Conservation (phyloP, 148 eudicot genomes). For the Nepenthes mirabilis region DNA sequence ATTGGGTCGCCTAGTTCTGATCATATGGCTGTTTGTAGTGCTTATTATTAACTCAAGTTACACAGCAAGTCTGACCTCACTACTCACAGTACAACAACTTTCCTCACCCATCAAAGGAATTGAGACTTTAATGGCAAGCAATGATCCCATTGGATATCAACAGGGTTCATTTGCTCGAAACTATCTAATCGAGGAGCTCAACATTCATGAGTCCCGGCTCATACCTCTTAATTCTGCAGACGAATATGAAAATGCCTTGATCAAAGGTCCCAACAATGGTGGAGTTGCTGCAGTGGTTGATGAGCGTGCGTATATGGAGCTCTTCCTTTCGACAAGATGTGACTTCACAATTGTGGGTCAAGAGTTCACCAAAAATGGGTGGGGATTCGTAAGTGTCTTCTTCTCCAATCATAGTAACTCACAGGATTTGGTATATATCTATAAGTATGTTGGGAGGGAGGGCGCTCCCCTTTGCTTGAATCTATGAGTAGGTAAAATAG, state of each 20-base stretch:
- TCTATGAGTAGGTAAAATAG: no score
- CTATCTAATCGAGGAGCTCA: slow-evolving; percentile 36
- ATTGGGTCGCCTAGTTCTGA: slow-evolving; percentile 57
- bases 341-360: slow-evolving; percentile 58
- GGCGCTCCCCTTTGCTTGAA: no score
- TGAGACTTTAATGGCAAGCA: slow-evolving; percentile 26
- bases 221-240: slow-evolving; percentile 39
- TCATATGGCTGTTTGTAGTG: slow-evolving; percentile 66
- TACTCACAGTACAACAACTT: slow-evolving; percentile 60
- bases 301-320: slow-evolving; percentile 47
- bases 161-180: slow-evolving; percentile 48
- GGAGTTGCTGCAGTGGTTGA: slow-evolving; percentile 72
- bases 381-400: slow-evolving; percentile 69
- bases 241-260: slow-evolving; percentile 31
- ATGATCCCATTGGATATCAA: slow-evolving; percentile 56
- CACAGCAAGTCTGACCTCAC: slow-evolving; percentile 71
- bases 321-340: slow-evolving; percentile 63
- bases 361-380: slow-evolving; percentile 60
- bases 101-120: slow-evolving; percentile 55
- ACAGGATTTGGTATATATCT: no score
- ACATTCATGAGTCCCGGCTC: slow-evolving; percentile 35
- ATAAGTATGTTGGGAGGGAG: no score
- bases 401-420: not conserved
- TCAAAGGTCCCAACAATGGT: slow-evolving; percentile 44
- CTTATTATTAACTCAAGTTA: slow-evolving; percentile 63